Evolutionary conservation across 495 filamentous ascomycete genomes (phyloP).

Genomic region (Neurospora hispaniola): DNA sequence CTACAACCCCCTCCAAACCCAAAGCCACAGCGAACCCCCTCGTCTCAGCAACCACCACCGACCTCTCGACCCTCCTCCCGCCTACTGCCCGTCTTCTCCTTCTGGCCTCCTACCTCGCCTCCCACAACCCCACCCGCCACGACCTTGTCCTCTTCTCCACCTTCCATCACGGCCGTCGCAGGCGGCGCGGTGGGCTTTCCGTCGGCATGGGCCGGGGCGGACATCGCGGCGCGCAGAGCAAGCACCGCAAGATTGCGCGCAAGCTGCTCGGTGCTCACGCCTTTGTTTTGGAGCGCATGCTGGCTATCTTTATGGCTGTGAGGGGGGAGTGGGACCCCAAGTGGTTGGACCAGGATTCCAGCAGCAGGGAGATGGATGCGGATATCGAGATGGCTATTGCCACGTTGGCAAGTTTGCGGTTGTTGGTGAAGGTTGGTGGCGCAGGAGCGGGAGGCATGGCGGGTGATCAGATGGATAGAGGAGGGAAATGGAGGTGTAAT

Average conservation of each 20-base stretch:
- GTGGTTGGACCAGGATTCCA: neutral
- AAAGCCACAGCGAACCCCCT: neutral
- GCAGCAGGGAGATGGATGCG: constrained; percentile 37
- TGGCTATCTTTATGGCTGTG: constrained; percentile 79
- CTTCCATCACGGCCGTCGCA: constrained; percentile 45
- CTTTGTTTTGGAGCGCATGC: constrained; percentile 76
- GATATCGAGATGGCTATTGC: constrained; percentile 63
- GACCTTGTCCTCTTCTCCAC: constrained; percentile 83
- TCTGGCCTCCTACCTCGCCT: constrained; percentile 82
- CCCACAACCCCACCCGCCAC: constrained; percentile 68
- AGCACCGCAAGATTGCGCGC: constrained; percentile 60
- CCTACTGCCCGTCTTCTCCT: constrained; percentile 76
- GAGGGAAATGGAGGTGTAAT: constrained; percentile 61
- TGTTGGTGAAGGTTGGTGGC: constrained; percentile 52
- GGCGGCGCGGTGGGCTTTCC: constrained; percentile 23
- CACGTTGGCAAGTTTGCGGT: constrained; percentile 65
- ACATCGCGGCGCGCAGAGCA: constrained; percentile 33
- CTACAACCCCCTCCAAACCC: constrained; percentile 4
- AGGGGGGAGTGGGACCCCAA: constrained; percentile 51
- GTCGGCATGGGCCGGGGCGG: constrained; percentile 20
- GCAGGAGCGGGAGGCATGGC: constrained; percentile 9
- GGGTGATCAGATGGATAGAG: constrained; percentile 51
- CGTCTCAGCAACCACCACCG: constrained; percentile 10
- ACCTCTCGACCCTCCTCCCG: constrained; percentile 47
- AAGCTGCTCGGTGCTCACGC: constrained; percentile 64